Conservation (phyloP, 2,329 filamentous ascomycete genomes). For the Rhynchosporium agropyri region DNA sequence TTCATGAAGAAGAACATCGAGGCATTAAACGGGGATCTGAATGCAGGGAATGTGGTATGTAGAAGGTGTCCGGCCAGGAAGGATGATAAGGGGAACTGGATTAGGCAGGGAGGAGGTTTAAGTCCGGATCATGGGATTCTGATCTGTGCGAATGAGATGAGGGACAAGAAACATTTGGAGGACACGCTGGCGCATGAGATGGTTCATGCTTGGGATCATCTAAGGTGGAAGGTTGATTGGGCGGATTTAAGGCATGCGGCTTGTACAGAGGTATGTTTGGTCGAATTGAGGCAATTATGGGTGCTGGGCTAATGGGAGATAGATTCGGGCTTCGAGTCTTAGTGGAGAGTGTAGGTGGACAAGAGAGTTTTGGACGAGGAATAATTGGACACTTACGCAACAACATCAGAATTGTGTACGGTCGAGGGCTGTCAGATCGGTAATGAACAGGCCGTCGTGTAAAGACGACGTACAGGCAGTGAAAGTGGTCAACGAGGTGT, state of each 20-base stretch:
- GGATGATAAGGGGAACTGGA: constrained; percentile 50
- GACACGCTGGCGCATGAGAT: constrained; percentile 97
- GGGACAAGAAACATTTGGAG: constrained; percentile 79
- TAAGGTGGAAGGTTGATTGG: constrained; percentile 89
- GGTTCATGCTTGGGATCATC: constrained; percentile 94
- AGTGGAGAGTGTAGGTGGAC: constrained; percentile 93
- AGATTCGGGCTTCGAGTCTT: constrained; percentile 91
- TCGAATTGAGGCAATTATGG: neutral
- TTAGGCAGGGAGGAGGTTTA: constrained; percentile 77
- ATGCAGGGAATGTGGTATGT: constrained; percentile 77
- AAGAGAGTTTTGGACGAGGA: constrained; percentile 80
- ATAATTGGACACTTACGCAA: constrained; percentile 86
- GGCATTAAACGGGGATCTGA: constrained; percentile 76
- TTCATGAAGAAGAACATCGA: constrained; percentile 84
- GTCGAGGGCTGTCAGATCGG: constrained; percentile 75
- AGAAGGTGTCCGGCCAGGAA: constrained; percentile 69
- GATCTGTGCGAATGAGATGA: constrained; percentile 89
- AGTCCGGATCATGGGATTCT: constrained; percentile 84
- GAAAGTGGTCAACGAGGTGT: constrained; percentile 94
- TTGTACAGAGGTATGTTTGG: constrained; percentile 76
- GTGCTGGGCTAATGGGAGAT: constrained; percentile 31
- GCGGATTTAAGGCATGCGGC: constrained; percentile 83
- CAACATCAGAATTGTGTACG: constrained; percentile 94
- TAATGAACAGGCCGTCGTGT: constrained; percentile 76
- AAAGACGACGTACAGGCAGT: constrained; percentile 84